Conservation (phyloP, 495 filamentous ascomycete species). For the Penicillium lagena region DNA sequence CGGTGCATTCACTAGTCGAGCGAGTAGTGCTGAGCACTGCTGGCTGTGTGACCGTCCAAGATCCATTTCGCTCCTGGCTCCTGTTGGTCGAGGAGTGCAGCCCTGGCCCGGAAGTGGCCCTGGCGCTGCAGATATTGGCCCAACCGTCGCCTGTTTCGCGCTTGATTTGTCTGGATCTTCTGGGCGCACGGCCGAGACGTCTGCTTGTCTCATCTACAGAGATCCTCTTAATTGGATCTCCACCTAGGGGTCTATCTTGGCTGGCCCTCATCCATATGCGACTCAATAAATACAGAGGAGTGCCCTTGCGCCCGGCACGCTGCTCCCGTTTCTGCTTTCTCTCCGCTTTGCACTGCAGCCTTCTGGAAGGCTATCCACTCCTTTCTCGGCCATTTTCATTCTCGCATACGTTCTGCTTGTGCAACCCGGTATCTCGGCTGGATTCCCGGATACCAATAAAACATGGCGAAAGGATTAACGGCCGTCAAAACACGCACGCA, state of each 20-base stretch:
- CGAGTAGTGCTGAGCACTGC: too few relatives aligned
- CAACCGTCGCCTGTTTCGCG: too few relatives aligned
- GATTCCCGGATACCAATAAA: constrained; percentile 1
- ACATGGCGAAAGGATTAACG: constrained; percentile 26
- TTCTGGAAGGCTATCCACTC: constrained; percentile 48
- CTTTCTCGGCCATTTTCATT: constrained; percentile 16
- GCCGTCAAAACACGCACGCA: constrained; percentile 21
- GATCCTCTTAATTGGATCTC: constrained; percentile 9
- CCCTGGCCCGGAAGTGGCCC: not conserved
- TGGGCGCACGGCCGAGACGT: not conserved
- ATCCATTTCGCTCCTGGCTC: not conserved
- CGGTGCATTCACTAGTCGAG: too few relatives aligned
- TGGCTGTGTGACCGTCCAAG: too few relatives aligned
- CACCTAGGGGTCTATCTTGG: constrained; percentile 10
- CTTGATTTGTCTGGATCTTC: too few relatives aligned
- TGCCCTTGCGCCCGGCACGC: constrained; percentile 4
- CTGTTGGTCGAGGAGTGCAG: constrained; percentile 4
- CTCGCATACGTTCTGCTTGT: not conserved
- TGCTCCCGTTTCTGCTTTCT: constrained; percentile 10
- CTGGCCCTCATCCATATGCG: constrained; percentile 10
- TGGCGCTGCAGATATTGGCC: too few relatives aligned
- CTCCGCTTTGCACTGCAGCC: constrained; percentile 21
- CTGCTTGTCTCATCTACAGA: constrained; percentile 25
- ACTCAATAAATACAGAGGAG: constrained; percentile 2
- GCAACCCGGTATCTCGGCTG: not conserved